Percentiles rank a stretch among this genome's conserved stretches.
Evolutionary conservation across 2,329 filamentous ascomycete species (phyloP).

Genomic region (Tolypocladium tropicale): DNA sequence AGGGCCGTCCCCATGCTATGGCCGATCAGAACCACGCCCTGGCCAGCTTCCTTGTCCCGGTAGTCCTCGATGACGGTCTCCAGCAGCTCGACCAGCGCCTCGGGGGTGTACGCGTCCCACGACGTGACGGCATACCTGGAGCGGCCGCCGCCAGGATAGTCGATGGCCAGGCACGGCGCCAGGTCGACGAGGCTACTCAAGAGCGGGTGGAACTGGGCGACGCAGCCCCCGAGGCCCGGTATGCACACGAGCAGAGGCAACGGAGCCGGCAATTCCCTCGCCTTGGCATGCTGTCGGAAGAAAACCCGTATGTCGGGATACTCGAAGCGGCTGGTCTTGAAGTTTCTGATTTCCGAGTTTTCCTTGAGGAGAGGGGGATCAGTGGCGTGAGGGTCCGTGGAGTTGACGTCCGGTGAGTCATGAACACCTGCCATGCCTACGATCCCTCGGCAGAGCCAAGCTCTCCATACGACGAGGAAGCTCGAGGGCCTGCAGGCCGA

Average conservation of each 20-base stretch:
- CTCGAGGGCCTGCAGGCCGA: not conserved
- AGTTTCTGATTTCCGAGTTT: slow-evolving; percentile 60
- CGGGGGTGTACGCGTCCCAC: slow-evolving; percentile 71
- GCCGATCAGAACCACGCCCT: slow-evolving; percentile 70
- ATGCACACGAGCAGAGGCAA: slow-evolving; percentile 83
- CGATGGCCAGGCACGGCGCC: slow-evolving; percentile 72
- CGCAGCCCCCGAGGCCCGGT: slow-evolving; percentile 86
- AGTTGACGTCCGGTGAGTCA: not conserved
- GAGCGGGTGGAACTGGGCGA: slow-evolving; percentile 77
- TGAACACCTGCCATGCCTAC: slow-evolving; percentile 1
- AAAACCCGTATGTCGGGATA: slow-evolving; percentile 77
- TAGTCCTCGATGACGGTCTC: slow-evolving; percentile 64
- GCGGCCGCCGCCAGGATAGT: slow-evolving; percentile 80
- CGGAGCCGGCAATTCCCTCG: slow-evolving; percentile 67
- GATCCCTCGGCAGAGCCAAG: not conserved
- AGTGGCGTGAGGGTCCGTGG: slow-evolving; percentile 35
- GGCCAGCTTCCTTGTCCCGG: slow-evolving; percentile 51
- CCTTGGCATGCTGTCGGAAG: slow-evolving; percentile 70
- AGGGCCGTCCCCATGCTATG: slow-evolving; percentile 88
- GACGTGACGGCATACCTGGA: slow-evolving; percentile 61
- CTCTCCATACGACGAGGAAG: not conserved
- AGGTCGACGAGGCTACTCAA: slow-evolving; percentile 73
- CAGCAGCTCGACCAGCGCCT: slow-evolving; percentile 66
- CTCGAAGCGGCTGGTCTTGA: slow-evolving; percentile 57
- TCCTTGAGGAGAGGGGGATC: slow-evolving; percentile 76